Percentiles rank a stretch among this genome's conserved stretches.
Conservation (phyloP, 1,284 basidiomycete genomes). For the Fomitopsis palustris region DNA sequence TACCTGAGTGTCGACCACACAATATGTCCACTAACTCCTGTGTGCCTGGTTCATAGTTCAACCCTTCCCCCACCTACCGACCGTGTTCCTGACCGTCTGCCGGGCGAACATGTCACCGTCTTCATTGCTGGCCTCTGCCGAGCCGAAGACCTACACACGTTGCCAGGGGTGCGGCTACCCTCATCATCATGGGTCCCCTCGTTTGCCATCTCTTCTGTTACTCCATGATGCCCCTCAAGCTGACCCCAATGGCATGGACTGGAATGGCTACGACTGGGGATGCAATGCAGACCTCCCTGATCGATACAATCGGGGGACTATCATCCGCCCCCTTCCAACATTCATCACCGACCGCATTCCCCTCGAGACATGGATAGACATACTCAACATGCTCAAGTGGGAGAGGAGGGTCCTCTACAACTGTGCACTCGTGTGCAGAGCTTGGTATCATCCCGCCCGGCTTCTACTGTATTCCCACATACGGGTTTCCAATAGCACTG, state of each 20-base stretch:
- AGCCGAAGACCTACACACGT: too few relatives aligned
- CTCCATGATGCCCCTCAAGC: too few relatives aligned
- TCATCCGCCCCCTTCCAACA: not conserved
- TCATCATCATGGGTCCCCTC: too few relatives aligned
- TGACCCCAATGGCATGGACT: not conserved
- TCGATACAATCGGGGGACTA: not conserved
- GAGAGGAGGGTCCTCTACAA: not conserved
- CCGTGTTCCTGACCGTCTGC: too few relatives aligned
- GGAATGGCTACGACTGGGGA: not conserved
- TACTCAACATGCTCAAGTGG: not conserved
- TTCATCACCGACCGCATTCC: not conserved
- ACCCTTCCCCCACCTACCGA: too few relatives aligned
- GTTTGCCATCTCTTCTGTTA: too few relatives aligned
- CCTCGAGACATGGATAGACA: not conserved
- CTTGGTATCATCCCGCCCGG: not conserved
- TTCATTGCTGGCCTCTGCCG: too few relatives aligned
- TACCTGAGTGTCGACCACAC: too few relatives aligned
- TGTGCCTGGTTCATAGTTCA: too few relatives aligned
- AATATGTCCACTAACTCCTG: too few relatives aligned
- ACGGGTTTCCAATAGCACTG: not conserved
- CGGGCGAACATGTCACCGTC: too few relatives aligned
- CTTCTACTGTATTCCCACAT: not conserved
- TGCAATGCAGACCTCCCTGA: not conserved
- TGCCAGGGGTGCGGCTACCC: too few relatives aligned
- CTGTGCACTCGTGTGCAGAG: not conserved